Conservation (phyloP, 139 green algal genomes). For the Parachlorella kessleri region DNA sequence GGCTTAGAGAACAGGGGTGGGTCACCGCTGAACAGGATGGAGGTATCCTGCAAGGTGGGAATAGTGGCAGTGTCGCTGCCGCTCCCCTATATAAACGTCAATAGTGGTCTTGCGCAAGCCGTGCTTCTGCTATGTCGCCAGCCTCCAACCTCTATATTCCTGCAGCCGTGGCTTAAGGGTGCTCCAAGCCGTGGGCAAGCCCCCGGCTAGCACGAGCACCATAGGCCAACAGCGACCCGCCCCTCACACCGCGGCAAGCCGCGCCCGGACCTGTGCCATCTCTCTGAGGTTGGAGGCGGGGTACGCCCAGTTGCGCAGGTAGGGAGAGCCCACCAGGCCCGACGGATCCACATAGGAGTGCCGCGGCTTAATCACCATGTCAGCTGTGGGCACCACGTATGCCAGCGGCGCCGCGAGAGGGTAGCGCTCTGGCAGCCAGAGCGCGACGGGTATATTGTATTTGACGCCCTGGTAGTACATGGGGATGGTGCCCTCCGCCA, state of each 20-base stretch:
- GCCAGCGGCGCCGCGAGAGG: constrained; percentile 65
- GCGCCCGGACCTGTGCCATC: constrained; percentile 42
- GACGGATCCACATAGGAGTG: constrained; percentile 80
- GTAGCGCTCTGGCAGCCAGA: constrained; percentile 87
- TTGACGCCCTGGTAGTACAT: constrained; percentile 86
- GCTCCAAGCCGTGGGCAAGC: too few species aligned
- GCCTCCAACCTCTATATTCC: too few species aligned
- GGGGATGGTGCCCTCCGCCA: constrained; percentile 84
- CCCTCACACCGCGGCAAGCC: too few species aligned
- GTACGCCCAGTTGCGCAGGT: constrained; percentile 51
- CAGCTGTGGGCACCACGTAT: constrained; percentile 83
- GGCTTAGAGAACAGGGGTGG: constrained; percentile 85
- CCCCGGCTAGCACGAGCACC: too few species aligned
- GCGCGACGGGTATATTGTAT: constrained; percentile 94
- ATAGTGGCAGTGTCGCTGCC: too few species aligned
- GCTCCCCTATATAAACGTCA: too few species aligned
- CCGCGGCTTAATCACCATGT: constrained; percentile 91
- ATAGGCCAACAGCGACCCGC: too few species aligned
- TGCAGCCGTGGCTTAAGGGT: too few species aligned
- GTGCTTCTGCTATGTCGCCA: too few species aligned
- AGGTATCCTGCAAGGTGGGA: constrained; percentile 62
- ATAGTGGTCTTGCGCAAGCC: too few species aligned
- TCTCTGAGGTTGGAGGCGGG: constrained; percentile 45
- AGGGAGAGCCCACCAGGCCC: constrained; percentile 57
- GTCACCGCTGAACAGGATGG: constrained; percentile 80